Percentiles rank a stretch among this genome's conserved stretches.
phyloP scores from a whole-genome alignment of 305 asterid species.

The Fraxinus albicans region DNA sequence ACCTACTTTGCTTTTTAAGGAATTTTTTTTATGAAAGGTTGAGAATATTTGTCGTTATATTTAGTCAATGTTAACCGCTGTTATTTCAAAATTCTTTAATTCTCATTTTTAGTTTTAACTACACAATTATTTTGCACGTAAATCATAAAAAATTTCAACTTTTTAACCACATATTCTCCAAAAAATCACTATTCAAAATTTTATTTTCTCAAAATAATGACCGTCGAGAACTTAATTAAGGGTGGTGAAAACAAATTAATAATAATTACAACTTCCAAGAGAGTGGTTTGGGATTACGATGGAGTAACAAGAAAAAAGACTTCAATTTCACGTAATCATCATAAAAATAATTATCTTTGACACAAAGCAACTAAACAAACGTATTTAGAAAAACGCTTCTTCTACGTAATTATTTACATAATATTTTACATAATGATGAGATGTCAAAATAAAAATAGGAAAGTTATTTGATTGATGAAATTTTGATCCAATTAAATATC shows the following conservation, averaged over 20 bases:
- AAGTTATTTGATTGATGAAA: neutral
- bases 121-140: neutral
- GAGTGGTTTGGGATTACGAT: slow-evolving; percentile 14
- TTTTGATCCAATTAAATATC: neutral
- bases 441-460: no score
- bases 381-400: neutral
- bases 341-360: slow-evolving; percentile 17
- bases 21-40: neutral
- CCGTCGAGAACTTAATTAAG: neutral
- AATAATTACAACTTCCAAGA: slow-evolving; percentile 17
- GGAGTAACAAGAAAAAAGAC: slow-evolving; percentile 27
- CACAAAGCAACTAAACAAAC: neutral
- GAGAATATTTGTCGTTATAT: neutral
- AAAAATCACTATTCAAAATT: no score
- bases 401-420: no score
- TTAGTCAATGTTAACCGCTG: neutral
- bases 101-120: neutral
- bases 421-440: no score
- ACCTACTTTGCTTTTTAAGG: neutral
- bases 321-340: slow-evolving; percentile 28
- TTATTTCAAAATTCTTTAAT: no score
- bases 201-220: neutral
- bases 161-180: neutral
- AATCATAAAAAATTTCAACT: neutral
- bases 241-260: neutral